Base-by-base conservation (phyloP, 805 yeast species). In the Wickerhamiella parazyma region DNA sequence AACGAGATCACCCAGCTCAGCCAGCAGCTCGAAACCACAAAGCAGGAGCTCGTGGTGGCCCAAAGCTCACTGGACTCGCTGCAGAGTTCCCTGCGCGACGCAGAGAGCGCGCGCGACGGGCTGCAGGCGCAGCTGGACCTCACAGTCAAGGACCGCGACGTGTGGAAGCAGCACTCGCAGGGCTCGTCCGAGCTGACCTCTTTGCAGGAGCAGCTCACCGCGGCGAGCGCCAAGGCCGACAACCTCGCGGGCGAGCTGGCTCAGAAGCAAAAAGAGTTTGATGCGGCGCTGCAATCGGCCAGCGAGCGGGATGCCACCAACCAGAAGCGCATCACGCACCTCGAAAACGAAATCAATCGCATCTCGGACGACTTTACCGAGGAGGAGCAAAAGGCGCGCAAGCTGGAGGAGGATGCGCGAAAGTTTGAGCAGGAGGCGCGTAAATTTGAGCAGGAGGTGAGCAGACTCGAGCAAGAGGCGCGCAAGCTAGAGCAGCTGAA, bases 291-390 rank as follows among this genome's bases (percentile, higher is more conserved):
- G 18, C 34, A 38, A 28, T 17, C 26, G 12, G 4, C 21, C n/a
- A 38, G 34, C 35, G 21, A 38, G 41, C 25, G 12, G 19, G 41
- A 38, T 18, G 18, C 35, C 18, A 18, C 38, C 6, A 57, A 51
- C 38, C 51, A 51, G 42, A 53, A 43, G 35, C 51, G 57, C n/a
- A 51, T 52, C 18, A 54, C 53, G 28, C 57, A 59, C n/a, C 59
- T 58, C 31, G 63, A 63, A 18, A 52, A 42, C 16, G 60, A 60
- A 40, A 49, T 47, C 42, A 54, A 56, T 21, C 51, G 48, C 38
- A 43, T 52, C 1, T 50, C 52, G 18, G 62, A 56, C 40, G 60
- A 56, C 36, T 41, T 46, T 7, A 45, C 49, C 2, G 56, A 50
- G 7, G 49, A 51, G 3, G 53, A 50, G 40, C 35, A 35, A 18